Percentiles rank a stretch among this genome's conserved stretches.
phyloP scores from a whole-genome alignment of 2,329 filamentous ascomycete species.

The Cladosporium velox region DNA sequence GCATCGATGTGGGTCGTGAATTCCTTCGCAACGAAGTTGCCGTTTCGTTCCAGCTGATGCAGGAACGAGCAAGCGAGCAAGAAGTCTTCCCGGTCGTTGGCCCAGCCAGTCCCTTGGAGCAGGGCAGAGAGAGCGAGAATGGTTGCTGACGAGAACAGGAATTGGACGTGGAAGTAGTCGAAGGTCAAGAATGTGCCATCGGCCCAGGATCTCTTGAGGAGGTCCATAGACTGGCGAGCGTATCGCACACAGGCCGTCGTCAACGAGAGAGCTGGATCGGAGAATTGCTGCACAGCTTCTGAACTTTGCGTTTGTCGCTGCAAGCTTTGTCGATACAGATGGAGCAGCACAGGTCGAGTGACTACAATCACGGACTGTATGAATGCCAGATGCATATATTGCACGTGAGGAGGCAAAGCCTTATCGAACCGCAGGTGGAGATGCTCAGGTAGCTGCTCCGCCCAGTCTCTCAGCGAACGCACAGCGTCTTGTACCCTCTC shows the following conservation, averaged over 20 bases:
- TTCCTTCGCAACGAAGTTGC: conserved; percentile 47
- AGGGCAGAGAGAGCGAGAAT: conserved; percentile 50
- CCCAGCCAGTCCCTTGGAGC: conserved; percentile 33
- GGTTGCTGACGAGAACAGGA: conserved; percentile 50
- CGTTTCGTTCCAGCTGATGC: conserved; percentile 42
- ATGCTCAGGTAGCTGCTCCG: conserved; percentile 39
- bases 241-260: conserved; percentile 50
- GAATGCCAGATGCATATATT: conserved; percentile 41
- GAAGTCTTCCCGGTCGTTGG: conserved; percentile 45
- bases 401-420: conserved; percentile 24
- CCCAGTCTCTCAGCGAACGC: conserved; percentile 41
- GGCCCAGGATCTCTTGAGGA: conserved; percentile 50
- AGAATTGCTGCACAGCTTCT: conserved; percentile 13
- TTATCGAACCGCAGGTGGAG: conserved; percentile 37
- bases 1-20: conserved; percentile 46
- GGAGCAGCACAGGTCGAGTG: conserved; percentile 39
- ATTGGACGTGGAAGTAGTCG: conserved; percentile 52
- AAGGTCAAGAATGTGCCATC: conserved; percentile 51
- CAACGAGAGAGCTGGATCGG: conserved; percentile 41
- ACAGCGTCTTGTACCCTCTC: conserved; percentile 42
- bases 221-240: conserved; percentile 47
- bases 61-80: conserved; percentile 44
- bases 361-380: conserved; percentile 40
- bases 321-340: conserved; percentile 30
- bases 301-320: conserved; percentile 8